Percentiles rank a stretch among this genome's conserved stretches.
These are phyloP conservation scores for Phymatotrichopsis omnivora DNA, from an alignment of 2,329 filamentous ascomycete species.

Conservation along the genomic window DNA sequence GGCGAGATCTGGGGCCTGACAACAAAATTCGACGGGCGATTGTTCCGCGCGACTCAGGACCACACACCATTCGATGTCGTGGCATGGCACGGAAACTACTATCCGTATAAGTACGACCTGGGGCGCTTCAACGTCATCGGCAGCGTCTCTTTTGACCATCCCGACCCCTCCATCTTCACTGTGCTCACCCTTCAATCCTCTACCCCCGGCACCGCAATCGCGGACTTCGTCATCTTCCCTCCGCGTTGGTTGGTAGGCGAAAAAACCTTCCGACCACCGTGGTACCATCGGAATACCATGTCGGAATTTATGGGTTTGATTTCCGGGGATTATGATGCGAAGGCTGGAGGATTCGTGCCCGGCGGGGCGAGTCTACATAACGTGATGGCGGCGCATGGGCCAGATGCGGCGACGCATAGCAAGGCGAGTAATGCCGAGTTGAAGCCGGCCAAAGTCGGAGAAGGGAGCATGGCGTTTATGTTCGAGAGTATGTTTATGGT, in stretches of 20 bases:
- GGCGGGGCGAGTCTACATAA: constrained; percentile 57
- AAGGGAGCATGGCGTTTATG: constrained; percentile 46
- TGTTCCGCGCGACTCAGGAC: constrained; percentile 54
- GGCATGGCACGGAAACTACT: constrained; percentile 71
- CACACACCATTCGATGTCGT: constrained; percentile 72
- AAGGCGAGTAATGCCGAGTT: constrained; percentile 45
- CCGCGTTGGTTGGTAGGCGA: constrained; percentile 54
- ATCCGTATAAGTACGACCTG: constrained; percentile 73
- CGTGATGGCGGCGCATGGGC: constrained; percentile 60
- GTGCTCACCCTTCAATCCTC: constrained; percentile 49
- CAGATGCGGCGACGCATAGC: constrained; percentile 47
- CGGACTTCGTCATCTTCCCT: constrained; percentile 56
- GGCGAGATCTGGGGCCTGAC: constrained; percentile 39
- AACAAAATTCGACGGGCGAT: constrained; percentile 56
- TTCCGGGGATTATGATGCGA: constrained; percentile 50
- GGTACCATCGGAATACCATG: constrained; percentile 57
- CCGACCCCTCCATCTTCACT: constrained; percentile 68
- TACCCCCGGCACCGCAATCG: constrained; percentile 51
- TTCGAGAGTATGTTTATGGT: constrained; percentile 48
- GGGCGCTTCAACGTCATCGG: constrained; percentile 67
- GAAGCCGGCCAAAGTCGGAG: constrained; percentile 47
- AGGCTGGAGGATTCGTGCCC: constrained; percentile 50
- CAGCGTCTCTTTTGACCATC: constrained; percentile 63
- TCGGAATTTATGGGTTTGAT: constrained; percentile 59
- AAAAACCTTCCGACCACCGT: constrained; percentile 50